phyloP scores from a whole-genome alignment of 805 yeast genomes.

The Myxozyma lipomycoides region DNA sequence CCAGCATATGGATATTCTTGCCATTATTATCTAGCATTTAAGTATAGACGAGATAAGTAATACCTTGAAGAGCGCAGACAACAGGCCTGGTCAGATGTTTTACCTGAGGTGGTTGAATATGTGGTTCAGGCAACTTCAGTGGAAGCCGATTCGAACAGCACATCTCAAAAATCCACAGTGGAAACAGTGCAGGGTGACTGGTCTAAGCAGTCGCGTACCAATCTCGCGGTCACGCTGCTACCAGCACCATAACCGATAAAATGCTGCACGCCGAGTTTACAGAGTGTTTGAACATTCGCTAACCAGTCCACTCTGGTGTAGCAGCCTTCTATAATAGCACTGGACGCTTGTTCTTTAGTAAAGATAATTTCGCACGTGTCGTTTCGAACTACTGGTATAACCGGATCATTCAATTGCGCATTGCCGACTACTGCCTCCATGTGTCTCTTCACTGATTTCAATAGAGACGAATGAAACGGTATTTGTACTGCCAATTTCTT shows the following conservation, averaged over 20 bases:
- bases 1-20: too few species aligned
- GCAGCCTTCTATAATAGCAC: slow-evolving; percentile 19
- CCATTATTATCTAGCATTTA: too few species aligned
- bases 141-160: too few species aligned
- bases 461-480: slow-evolving; percentile 22
- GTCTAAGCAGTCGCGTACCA: slow-evolving; percentile 1
- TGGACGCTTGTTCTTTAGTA: slow-evolving; percentile 6
- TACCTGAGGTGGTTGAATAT: too few species aligned
- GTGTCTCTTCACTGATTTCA: slow-evolving; percentile 9
- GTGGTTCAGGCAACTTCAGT: too few species aligned
- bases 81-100: too few species aligned
- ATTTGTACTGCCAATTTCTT: slow-evolving; percentile 11
- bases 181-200: too few species aligned
- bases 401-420: slow-evolving; percentile 1
- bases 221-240: slow-evolving; percentile 13
- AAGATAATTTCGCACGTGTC: slow-evolving; percentile 7
- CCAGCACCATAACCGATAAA: slow-evolving; percentile 24
- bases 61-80: too few species aligned
- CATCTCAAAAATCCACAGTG: too few species aligned
- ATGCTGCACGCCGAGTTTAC: neutral
- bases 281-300: slow-evolving; percentile 4
- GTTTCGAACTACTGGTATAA: slow-evolving; percentile 8
- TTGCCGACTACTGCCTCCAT: slow-evolving; percentile 8
- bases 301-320: slow-evolving; percentile 23
- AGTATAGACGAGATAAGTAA: too few species aligned